A percentile compares a stretch with the other conserved stretches of the same genome.
These are phyloP conservation scores for Cytospora piceae DNA, from an alignment of 2,329 filamentous ascomycete genomes.

Conservation along the genomic window DNA sequence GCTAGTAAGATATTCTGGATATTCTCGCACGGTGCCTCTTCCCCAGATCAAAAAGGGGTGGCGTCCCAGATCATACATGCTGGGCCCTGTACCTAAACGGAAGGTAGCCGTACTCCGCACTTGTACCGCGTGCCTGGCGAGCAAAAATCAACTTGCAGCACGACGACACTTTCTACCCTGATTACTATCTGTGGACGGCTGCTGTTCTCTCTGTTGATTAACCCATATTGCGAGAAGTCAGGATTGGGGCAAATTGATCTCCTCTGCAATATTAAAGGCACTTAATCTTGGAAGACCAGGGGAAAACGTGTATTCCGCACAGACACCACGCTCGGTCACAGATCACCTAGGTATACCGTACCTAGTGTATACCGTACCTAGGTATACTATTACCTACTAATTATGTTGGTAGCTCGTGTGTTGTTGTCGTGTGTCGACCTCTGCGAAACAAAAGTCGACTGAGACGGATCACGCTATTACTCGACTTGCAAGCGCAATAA, in stretches of 20 bases:
- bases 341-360: not conserved
- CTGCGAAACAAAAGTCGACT: too few species aligned
- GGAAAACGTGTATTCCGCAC: not conserved
- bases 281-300: not conserved
- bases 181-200: not conserved
- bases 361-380: too few species aligned
- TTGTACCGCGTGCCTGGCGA: not conserved
- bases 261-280: not conserved
- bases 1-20: not conserved
- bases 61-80: not conserved
- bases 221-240: not conserved
- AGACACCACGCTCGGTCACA: not conserved
- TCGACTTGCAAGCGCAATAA: too few species aligned
- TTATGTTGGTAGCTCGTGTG: too few species aligned
- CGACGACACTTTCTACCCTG: not conserved
- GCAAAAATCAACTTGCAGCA: not conserved
- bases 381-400: too few species aligned
- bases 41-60: not conserved
- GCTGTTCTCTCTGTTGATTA: not conserved
- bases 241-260: too few species aligned
- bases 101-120: not conserved
- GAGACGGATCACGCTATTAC: too few species aligned
- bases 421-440: too few species aligned
- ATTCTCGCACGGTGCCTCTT: not conserved
- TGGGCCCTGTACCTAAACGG: not conserved